Evolutionary conservation across 2,329 filamentous ascomycete species (phyloP).

Genomic region (Phialophora verrucosa): DNA sequence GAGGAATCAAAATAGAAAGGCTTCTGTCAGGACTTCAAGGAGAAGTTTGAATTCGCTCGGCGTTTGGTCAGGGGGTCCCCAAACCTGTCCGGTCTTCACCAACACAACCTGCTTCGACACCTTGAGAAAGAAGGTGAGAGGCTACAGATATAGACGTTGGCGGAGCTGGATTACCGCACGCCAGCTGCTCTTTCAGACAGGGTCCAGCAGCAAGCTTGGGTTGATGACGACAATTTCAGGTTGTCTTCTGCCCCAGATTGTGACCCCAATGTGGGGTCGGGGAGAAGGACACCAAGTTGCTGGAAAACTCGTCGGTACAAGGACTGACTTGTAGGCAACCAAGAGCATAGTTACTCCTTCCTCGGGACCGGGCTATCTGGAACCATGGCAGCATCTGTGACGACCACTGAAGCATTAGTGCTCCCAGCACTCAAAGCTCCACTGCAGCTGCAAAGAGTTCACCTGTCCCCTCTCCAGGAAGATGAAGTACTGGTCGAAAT

Average conservation of each 20-base stretch:
- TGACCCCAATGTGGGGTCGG: conserved; percentile 6
- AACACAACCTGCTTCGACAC: too few relatives aligned
- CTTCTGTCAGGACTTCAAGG: background rate
- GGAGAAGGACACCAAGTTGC: too few relatives aligned
- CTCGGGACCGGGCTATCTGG: background rate
- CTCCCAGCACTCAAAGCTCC: background rate
- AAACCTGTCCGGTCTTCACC: background rate
- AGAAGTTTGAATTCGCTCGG: background rate
- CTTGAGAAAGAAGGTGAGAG: background rate
- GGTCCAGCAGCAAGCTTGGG: background rate
- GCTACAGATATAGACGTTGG: too few relatives aligned
- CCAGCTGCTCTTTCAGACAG: background rate
- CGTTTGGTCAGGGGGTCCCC: too few relatives aligned
- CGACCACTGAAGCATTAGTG: background rate
- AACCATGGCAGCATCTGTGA: background rate
- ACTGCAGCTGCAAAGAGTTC: background rate
- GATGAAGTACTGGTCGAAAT: conserved; percentile 77
- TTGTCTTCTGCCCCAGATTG: background rate
- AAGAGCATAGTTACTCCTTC: background rate
- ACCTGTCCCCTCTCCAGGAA: background rate
- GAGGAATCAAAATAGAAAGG: conserved; percentile 8
- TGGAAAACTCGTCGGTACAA: background rate
- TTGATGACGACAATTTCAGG: background rate
- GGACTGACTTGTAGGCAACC: background rate
- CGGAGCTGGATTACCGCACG: background rate